These are phyloP conservation scores for Termitomyces sp. DNA, from an alignment of 768 basidiomycete species.

Conservation along the genomic window DNA sequence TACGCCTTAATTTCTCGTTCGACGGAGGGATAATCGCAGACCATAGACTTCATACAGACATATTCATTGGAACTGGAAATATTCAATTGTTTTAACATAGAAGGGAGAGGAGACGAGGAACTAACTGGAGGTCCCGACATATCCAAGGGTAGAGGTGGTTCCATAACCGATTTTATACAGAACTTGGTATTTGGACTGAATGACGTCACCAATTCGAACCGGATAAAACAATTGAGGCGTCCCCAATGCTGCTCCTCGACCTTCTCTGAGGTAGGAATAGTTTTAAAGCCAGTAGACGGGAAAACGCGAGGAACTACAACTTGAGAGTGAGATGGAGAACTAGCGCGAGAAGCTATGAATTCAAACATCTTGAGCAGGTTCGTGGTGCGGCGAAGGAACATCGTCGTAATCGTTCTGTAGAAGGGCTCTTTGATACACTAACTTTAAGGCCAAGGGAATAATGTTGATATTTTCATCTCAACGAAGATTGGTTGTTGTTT, in stretches of 20 bases:
- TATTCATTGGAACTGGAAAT: not conserved
- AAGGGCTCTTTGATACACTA: no score
- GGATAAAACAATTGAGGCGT: not conserved
- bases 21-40: slow-evolving; percentile 1
- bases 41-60: slow-evolving; percentile 8
- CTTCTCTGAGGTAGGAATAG: not conserved
- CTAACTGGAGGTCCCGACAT: slow-evolving; percentile 1
- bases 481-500: no score
- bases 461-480: no score
- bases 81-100: not conserved
- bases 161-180: slow-evolving; percentile 5
- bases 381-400: no score
- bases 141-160: slow-evolving; percentile 1
- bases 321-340: no score
- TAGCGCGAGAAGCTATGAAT: no score
- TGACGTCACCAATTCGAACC: not conserved
- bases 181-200: slow-evolving; percentile 2
- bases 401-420: no score
- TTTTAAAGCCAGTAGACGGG: not conserved
- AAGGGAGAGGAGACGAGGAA: not conserved
- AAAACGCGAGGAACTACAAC: not conserved
- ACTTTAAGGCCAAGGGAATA: no score
- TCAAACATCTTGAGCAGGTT: no score
- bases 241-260: not conserved
- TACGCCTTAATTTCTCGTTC: not conserved